phyloP scores from a whole-genome alignment of 2,329 filamentous ascomycete genomes.

The Fusarium torulosum region DNA sequence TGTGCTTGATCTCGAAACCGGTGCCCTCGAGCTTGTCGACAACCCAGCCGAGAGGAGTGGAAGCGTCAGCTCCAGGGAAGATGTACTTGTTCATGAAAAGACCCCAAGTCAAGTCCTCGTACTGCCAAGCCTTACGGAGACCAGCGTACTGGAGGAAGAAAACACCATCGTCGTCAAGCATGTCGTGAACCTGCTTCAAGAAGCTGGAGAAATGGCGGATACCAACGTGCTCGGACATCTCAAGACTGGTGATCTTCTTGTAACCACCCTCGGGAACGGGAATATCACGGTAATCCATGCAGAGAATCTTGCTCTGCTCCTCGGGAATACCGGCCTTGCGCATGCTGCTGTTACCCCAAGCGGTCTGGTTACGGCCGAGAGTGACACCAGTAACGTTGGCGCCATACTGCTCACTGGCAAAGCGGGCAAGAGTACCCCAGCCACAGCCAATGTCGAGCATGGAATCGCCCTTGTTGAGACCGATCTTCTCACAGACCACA shows the following conservation, averaged over 20 bases:
- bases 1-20: slow-evolving; percentile 80
- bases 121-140: slow-evolving; percentile 95
- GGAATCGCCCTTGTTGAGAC: slow-evolving; percentile 80
- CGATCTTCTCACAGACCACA: slow-evolving; percentile 96
- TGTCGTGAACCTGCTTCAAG: slow-evolving; percentile 88
- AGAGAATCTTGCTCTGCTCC: slow-evolving; percentile 90
- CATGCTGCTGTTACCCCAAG: slow-evolving; percentile 93
- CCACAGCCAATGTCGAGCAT: slow-evolving; percentile 97
- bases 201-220: slow-evolving; percentile 88
- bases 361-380: slow-evolving; percentile 94
- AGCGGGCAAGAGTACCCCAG: slow-evolving; percentile 96
- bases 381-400: slow-evolving; percentile 90
- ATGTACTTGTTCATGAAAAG: slow-evolving; percentile 99
- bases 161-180: slow-evolving; percentile 95
- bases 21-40: slow-evolving; percentile 84
- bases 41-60: slow-evolving; percentile 90
- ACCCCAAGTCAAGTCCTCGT: slow-evolving; percentile 97
- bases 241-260: slow-evolving; percentile 96
- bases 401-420: slow-evolving; percentile 92
- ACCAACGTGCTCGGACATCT: slow-evolving; percentile 99
- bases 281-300: slow-evolving; percentile 97
- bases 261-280: slow-evolving; percentile 77
- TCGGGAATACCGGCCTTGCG: slow-evolving; percentile 85
- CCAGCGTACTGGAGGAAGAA: slow-evolving; percentile 98
- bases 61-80: slow-evolving; percentile 97